Evolutionary conservation across 768 basidiomycete genomes (phyloP).

Genomic region (Boletellus ananas): DNA sequence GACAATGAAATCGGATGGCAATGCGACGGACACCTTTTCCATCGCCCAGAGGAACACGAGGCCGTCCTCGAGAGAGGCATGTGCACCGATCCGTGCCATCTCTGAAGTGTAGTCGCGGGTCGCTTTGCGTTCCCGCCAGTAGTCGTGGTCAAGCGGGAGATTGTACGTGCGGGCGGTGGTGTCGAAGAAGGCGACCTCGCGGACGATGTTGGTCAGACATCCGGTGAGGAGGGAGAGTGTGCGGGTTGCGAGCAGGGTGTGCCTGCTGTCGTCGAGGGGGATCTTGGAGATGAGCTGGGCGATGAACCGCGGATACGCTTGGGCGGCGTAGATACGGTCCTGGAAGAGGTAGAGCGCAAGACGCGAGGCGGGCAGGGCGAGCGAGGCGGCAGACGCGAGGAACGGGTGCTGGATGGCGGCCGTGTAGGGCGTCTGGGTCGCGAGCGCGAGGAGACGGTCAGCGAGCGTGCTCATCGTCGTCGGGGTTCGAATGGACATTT

Average conservation of each 20-base stretch:
- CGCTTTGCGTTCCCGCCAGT: slow-evolving; percentile 51
- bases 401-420: slow-evolving; percentile 56
- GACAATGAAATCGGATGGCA: neutral
- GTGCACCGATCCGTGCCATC: slow-evolving; percentile 51
- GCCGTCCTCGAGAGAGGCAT: slow-evolving; percentile 53
- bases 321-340: slow-evolving; percentile 70
- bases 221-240: slow-evolving; percentile 46
- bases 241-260: slow-evolving; percentile 24
- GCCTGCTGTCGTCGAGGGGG: slow-evolving; percentile 32
- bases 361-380: slow-evolving; percentile 42
- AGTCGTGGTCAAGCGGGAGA: slow-evolving; percentile 37
- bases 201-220: slow-evolving; percentile 55
- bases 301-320: slow-evolving; percentile 72
- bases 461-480: slow-evolving; percentile 13
- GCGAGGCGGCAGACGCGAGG: slow-evolving; percentile 52
- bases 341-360: slow-evolving; percentile 67
- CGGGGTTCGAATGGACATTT: slow-evolving; percentile 20
- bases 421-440: slow-evolving; percentile 37
- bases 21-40: slow-evolving; percentile 50
- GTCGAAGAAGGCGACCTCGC: slow-evolving; percentile 59
- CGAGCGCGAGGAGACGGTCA: slow-evolving; percentile 35
- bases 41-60: slow-evolving; percentile 76
- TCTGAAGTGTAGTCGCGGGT: slow-evolving; percentile 72
- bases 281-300: slow-evolving; percentile 61
- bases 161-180: slow-evolving; percentile 42